Base-by-base conservation (phyloP, 768 basidiomycete species). In the Boletales sp. region DNA sequence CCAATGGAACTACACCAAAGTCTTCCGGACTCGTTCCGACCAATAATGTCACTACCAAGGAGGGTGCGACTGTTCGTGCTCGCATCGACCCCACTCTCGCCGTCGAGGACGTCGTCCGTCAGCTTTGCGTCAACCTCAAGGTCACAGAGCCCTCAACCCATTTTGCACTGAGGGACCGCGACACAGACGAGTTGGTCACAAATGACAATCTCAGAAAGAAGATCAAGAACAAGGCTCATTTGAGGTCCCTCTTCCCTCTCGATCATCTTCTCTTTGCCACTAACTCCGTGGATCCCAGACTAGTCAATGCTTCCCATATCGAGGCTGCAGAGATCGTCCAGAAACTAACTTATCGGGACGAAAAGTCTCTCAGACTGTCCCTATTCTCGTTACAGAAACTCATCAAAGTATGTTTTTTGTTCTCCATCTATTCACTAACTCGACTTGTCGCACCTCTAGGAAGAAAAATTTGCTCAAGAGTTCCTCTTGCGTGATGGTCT, bases 171-270 rank as follows among this genome's bases (percentile, higher is more conserved):
- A 77, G 92, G 58, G 90, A 94, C 63, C 68, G 68, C 21, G 87
- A 90, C 57, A 80, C 76, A 14, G 87, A 88, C 52, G 89, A 89
- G 56, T 69, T 94, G 41, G 85, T 96, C 15, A 94, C 90, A 25
- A 87, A 88, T 59, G 90, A 92, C 56, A 94, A 94, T 63, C 64
- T 96, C 60, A 77, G 83, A 63, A 83, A 80, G 70, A 88, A 87
- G 72, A 89, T 94, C 57, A 86, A 80, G 69, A 76, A 77, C 36
- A 92, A 88, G 66, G 80, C 77, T 42, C 83, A 87, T 60, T 73
- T 94, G 48, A 91, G 84, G 90, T 92, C 63, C 57, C 80, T 69
- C 32, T 31, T 50, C 28, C 36, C 17, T 37, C 12, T 28, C 30
- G 19, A 38, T 40, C 21, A 1, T 45, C 7, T 18, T 9, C 34